Evolutionary conservation across 345 rosid species (phyloP).

Genomic region (Heritiera fomes): DNA sequence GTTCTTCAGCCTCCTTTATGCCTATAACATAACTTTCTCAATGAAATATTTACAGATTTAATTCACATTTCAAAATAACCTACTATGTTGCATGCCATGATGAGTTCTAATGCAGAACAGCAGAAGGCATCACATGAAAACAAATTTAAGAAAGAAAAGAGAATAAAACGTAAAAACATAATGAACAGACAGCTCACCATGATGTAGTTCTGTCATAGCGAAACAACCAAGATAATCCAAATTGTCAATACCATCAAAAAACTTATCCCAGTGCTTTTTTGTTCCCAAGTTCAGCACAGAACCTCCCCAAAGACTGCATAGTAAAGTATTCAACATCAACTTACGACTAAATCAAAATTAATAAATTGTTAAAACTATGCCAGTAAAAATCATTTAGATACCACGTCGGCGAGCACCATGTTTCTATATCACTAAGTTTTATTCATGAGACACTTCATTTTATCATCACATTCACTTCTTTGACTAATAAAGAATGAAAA

Average conservation of each 20-base stretch:
- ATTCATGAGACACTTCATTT: neutral
- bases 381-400: neutral
- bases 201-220: constrained; percentile 99
- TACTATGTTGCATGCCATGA: neutral
- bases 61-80: neutral
- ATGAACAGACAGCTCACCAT: constrained; percentile 52
- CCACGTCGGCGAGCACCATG: neutral
- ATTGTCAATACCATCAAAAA: constrained; percentile 78
- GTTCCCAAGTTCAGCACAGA: constrained; percentile 92
- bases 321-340: neutral
- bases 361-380: neutral
- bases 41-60: neutral
- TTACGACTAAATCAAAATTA: neutral
- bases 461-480: neutral
- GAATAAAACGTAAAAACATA: neutral
- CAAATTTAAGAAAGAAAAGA: neutral
- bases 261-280: constrained; percentile 91
- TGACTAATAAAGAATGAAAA: neutral
- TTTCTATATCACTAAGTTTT: neutral
- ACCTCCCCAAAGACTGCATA: constrained; percentile 97
- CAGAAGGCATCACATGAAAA: neutral
- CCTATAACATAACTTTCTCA: neutral
- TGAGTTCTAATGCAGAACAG: constrained; percentile 16
- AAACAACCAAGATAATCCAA: constrained; percentile 92
- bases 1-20: neutral